Base-by-base conservation (phyloP, 352 stramenopile species). In the Phytophthora macrochlamydospora region DNA sequence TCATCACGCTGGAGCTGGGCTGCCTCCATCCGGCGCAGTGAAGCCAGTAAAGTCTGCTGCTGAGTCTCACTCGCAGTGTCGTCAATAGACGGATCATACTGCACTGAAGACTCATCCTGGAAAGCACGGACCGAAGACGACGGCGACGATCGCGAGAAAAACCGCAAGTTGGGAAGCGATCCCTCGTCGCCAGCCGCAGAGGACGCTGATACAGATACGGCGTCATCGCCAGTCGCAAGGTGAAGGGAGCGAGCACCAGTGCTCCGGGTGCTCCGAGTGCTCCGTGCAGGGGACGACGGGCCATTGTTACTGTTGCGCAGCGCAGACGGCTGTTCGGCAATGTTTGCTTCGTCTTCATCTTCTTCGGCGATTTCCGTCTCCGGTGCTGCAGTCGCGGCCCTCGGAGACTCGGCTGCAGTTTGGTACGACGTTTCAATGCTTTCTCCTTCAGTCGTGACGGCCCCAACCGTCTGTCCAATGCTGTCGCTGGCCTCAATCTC, bases 71-170 rank as follows among this genome's bases (percentile, higher is more conserved):
- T 86, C 14, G 70, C 72, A 13, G 81, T 82, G 31, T 89, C 87
- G 43, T 93, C 83, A 57, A 94, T 64, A 9, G 85, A 92, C 42
- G 82, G 81, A 11, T 92, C 83, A 44, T 87, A 90, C 56, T 87
- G 67, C 31, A 80, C 71, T 3, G 84, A 93, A 3, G 74, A 79
- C 65, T 93, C 87, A 62, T 95, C 87, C 5, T 89, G 83, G 66
- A 91, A 91, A 4, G 85, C 87, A 46, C 81, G 81, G 45, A 93
- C 77, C 7, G 87, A 95, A 49, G 85, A 93, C 35, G 87, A 92
- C 12, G 87, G 86, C 7, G 87, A 93, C 29, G 85, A 93, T 13
- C 83, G 81, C 28, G 78, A 81, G 56, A 90, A 94, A 37, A 84
- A 85, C 6, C 78, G 81, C 30, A 92, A 62, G 52, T 74, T 85